Base-by-base conservation (phyloP, 768 basidiomycete genomes). In the Pleurotus platypus region DNA sequence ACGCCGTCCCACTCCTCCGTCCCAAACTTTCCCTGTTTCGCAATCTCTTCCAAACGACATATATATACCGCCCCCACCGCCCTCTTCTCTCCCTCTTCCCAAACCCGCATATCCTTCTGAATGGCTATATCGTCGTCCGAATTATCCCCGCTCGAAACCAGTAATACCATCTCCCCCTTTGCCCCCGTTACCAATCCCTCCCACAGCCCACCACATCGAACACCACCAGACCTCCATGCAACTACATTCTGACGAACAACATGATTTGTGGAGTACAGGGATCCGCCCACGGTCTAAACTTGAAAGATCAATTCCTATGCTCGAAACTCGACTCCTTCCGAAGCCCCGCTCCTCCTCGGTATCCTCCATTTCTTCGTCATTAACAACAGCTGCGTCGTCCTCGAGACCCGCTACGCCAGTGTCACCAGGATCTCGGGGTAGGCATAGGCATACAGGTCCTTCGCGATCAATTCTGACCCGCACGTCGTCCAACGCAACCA, bases 91-190 rank as follows among this genome's bases (percentile, higher is more conserved):
- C 49, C 65, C 53, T 26, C 57, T 40, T 56, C 58, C 42, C 60
- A 58, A 46, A 62, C 68, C 47, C 37, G 51, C 51, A 15, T 64
- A 69, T 40, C 70, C 69, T 35, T 72, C 73, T 18, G 76, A 78
- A 62, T 81, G 79, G 79, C 71, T 81, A 46, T 78, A 79, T 61
- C 75, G 79, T 45, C 72, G 69, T 30, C 75, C 77, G 46, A 75
- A 71, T 62, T 67, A 72, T 61, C 63, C 61, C 48, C 61, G 66
- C 59, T 61, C 67, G 26, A 60, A 64, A 57, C 60, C 67, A 35
- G 60, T 60, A 12, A 60, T 63, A 35, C 62, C 69, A 66, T 26
- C 66, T 60, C 46, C 69, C 69, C 27, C 67, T 73, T 48, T 67
- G 64, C 30, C 63, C 69, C 30, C 30, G 9, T 35, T 35, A 35